These are phyloP conservation scores for Hydnomerulius pinastri DNA, from an alignment of 768 basidiomycete species.

Conservation along the genomic window DNA sequence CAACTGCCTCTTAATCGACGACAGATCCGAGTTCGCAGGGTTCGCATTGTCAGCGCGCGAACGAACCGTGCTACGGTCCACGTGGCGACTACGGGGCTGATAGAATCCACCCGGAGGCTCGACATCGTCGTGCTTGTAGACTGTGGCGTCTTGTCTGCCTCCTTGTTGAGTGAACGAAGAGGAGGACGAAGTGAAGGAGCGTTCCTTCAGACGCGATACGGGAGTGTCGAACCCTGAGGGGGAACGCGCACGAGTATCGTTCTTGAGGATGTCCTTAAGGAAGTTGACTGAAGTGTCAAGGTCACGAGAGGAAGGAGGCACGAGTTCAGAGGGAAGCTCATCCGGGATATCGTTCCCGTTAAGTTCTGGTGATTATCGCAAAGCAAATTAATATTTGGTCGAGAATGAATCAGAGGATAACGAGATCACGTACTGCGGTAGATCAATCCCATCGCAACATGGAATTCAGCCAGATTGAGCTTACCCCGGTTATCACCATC, in stretches of 20 bases:
- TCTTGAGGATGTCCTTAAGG: conserved; percentile 82
- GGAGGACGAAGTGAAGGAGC: conserved; percentile 64
- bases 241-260: conserved; percentile 78
- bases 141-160: conserved; percentile 81
- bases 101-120: conserved; percentile 68
- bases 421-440: conserved; percentile 75
- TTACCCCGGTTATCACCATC: conserved; percentile 94
- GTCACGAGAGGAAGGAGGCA: conserved; percentile 89
- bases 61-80: conserved; percentile 83
- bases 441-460: conserved; percentile 98
- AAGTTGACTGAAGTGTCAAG: conserved; percentile 89
- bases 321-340: conserved; percentile 81
- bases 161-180: conserved; percentile 50
- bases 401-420: background rate
- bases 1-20: conserved; percentile 85
- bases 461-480: conserved; percentile 93
- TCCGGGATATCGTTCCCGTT: conserved; percentile 93
- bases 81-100: conserved; percentile 77
- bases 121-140: conserved; percentile 81
- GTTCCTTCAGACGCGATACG: conserved; percentile 63
- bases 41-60: conserved; percentile 67
- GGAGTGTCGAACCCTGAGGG: conserved; percentile 54
- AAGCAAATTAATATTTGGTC: background rate
- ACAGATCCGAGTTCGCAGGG: conserved; percentile 63
- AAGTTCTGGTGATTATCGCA: conserved; percentile 54